Conservation (phyloP, 495 filamentous ascomycete species). For the Thozetella sp. region DNA sequence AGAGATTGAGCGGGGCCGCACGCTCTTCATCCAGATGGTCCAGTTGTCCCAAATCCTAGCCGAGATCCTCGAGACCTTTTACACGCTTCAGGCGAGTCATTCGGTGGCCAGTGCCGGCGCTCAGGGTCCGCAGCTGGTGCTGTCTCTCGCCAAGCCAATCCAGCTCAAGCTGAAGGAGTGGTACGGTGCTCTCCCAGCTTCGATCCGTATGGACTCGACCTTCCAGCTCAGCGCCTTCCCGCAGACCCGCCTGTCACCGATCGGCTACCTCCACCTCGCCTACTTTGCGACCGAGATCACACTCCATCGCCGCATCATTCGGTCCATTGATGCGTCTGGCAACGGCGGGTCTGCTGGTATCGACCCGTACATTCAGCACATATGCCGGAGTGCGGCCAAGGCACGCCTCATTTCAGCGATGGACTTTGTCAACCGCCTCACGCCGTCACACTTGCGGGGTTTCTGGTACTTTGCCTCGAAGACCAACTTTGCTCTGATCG, state of each 20-base stretch:
- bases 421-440: conserved; percentile 77
- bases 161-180: conserved; percentile 83
- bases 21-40: conserved; percentile 74
- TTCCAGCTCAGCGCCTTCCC: conserved; percentile 29
- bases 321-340: conserved; percentile 56
- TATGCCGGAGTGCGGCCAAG: conserved; percentile 90
- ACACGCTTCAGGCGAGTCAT: conserved; percentile 66
- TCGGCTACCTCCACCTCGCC: conserved; percentile 78
- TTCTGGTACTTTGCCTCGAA: conserved; percentile 87
- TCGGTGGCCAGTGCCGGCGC: conserved; percentile 46
- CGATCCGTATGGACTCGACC: conserved; percentile 67
- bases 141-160: conserved; percentile 78
- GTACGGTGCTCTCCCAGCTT: conserved; percentile 67
- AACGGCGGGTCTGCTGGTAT: conserved; percentile 25
- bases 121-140: conserved; percentile 63
- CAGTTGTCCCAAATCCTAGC: conserved; percentile 73
- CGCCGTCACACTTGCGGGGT: conserved; percentile 67
- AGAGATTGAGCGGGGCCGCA: conserved; percentile 68
- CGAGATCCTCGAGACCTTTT: conserved; percentile 80
- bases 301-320: conserved; percentile 80
- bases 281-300: conserved; percentile 87
- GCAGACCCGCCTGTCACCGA: conserved; percentile 54
- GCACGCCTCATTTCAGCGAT: conserved; percentile 77
- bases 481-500: conserved; percentile 80
- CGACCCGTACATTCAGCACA: conserved; percentile 82